A percentile compares a stretch with the other conserved stretches of the same genome.
These are phyloP conservation scores for Mycena floridula DNA, from an alignment of 768 basidiomycete genomes.

Conservation along the genomic window DNA sequence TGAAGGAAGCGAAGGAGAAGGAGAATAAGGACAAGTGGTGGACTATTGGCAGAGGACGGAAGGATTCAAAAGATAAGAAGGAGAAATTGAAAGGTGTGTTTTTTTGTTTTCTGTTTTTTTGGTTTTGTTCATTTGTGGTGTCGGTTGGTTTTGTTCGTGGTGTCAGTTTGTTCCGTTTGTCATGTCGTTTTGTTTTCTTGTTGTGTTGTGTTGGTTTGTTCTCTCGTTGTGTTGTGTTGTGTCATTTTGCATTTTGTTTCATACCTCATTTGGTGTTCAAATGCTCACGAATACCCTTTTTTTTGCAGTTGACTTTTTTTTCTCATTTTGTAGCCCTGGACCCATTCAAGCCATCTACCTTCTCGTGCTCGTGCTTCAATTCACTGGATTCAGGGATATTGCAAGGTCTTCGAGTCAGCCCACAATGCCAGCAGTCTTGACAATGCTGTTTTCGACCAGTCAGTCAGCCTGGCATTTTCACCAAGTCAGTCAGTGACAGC, in stretches of 20 bases:
- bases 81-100: slow-evolving; percentile 28
- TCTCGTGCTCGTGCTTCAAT: slow-evolving; percentile 50
- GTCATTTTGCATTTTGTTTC: no score
- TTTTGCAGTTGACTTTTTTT: no score
- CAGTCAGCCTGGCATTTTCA: no score
- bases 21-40: slow-evolving; percentile 68
- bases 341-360: slow-evolving; percentile 24
- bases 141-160: no score
- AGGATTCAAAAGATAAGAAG: slow-evolving; percentile 68
- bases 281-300: no score
- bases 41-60: slow-evolving; percentile 72
- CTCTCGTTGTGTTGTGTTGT: no score
- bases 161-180: not conserved
- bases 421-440: not conserved
- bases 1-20: slow-evolving; percentile 30
- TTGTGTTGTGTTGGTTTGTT: slow-evolving; percentile 11
- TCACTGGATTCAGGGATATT: slow-evolving; percentile 41
- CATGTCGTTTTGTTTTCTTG: not conserved
- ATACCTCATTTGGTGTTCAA: no score
- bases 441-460: no score
- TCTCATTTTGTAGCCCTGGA: slow-evolving; percentile 34
- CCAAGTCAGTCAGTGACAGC: not conserved
- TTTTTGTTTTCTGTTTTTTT: no score
- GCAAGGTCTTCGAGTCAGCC: not conserved
- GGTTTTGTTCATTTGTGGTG: no score